phyloP scores from a whole-genome alignment of 306 rosid genomes.

The Ziziphus jujuba region DNA sequence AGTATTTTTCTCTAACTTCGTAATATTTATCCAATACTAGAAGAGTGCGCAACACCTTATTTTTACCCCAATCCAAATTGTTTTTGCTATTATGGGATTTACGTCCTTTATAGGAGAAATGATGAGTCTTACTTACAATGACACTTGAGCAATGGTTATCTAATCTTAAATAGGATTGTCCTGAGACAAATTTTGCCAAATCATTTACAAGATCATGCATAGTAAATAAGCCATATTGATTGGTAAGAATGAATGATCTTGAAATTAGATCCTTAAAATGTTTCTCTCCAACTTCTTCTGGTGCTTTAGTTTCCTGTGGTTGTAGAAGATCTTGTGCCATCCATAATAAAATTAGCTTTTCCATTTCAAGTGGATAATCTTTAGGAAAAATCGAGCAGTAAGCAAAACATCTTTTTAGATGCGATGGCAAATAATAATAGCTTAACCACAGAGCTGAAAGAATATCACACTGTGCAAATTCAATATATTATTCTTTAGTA shows the following conservation, averaged over 20 bases:
- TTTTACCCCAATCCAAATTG: too few species aligned
- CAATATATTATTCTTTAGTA: neutral
- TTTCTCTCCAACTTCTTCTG: slow-evolving; percentile 15
- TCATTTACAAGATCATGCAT: slow-evolving; percentile 5
- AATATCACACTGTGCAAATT: neutral
- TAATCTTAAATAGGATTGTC: neutral
- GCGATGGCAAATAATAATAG: slow-evolving; percentile 17
- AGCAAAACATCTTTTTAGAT: slow-evolving; percentile 23
- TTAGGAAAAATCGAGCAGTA: slow-evolving; percentile 30
- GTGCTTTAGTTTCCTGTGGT: neutral
- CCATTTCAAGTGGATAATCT: slow-evolving; percentile 20
- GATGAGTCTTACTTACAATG: too few species aligned
- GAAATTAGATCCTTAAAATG: slow-evolving; percentile 28
- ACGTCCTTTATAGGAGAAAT: too few species aligned
- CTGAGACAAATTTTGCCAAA: neutral
- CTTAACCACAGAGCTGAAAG: slow-evolving; percentile 9
- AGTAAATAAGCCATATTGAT: too few species aligned
- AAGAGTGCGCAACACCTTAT: too few species aligned
- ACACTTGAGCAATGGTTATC: too few species aligned
- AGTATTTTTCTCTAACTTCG: too few species aligned
- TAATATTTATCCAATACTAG: too few species aligned
- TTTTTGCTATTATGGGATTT: too few species aligned
- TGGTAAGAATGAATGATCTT: slow-evolving; percentile 34
- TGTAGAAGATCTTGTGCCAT: slow-evolving; percentile 33
- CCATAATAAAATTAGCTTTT: slow-evolving; percentile 31